These are phyloP conservation scores for Eragrostis nindensis DNA, from an alignment of 176 grass and related monocot genomes.

Conservation along the genomic window DNA sequence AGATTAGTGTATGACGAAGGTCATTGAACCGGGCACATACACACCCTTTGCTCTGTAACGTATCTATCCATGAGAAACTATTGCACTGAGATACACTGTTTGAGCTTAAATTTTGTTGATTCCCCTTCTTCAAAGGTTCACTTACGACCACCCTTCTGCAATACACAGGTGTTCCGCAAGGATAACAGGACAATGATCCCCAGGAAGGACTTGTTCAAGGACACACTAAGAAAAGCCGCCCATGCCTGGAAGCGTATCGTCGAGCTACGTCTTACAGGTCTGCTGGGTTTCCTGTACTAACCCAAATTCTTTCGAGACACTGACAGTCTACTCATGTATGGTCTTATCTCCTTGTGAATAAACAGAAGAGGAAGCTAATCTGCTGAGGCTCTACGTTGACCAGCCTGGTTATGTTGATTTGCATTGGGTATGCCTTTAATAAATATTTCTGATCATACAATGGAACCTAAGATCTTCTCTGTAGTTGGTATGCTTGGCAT, in stretches of 20 bases:
- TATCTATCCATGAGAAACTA: not conserved
- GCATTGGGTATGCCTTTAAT: conserved; percentile 82
- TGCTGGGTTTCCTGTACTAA: not conserved
- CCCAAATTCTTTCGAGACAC: not conserved
- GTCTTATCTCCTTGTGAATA: conserved; percentile 11
- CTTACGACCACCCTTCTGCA: not conserved
- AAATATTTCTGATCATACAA: not conserved
- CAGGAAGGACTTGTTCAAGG: conserved; percentile 91
- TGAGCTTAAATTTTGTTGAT: not conserved
- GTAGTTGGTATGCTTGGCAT: not conserved
- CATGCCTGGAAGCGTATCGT: conserved; percentile 88
- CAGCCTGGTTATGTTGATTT: conserved; percentile 93
- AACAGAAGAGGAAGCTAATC: conserved; percentile 86
- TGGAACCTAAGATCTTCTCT: not conserved
- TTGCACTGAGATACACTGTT: not conserved
- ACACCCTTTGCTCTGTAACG: not conserved
- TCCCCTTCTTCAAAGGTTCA: not conserved
- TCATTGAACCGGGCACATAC: not conserved
- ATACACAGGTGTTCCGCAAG: conserved; percentile 78
- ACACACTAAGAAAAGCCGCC: conserved; percentile 74
- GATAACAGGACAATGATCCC: conserved; percentile 80
- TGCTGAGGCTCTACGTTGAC: conserved; percentile 78
- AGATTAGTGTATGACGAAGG: not conserved
- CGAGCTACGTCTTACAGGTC: conserved; percentile 88
- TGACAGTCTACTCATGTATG: conserved; percentile 10